Conservation (phyloP, 176 grass and related monocot species). For the Elymus sibiricus region DNA sequence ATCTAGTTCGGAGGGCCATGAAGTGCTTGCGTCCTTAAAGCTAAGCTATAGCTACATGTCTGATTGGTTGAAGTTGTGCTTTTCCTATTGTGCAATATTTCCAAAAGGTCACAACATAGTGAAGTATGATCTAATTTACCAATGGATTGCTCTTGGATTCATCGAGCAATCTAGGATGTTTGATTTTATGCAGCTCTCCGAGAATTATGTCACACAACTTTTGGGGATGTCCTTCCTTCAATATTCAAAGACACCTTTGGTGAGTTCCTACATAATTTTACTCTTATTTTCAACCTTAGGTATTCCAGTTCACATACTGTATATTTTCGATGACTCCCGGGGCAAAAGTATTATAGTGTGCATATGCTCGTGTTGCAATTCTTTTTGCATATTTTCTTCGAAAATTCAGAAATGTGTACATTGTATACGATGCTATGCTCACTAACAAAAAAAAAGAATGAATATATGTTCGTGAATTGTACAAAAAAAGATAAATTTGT, state of each 20-base stretch:
- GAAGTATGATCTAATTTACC: conserved; percentile 29
- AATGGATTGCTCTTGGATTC: conserved; percentile 31
- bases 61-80: background rate
- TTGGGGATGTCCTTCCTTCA: conserved; percentile 15
- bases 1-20: background rate
- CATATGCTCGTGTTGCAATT: background rate
- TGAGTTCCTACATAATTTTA: background rate
- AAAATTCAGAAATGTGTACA: background rate
- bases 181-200: background rate
- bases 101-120: background rate
- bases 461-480: background rate
- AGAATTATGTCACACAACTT: background rate
- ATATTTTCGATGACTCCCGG: background rate
- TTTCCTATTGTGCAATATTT: conserved; percentile 28
- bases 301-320: background rate
- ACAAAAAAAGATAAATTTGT: background rate
- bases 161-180: background rate
- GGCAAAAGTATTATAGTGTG: background rate
- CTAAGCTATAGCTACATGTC: conserved; percentile 9
- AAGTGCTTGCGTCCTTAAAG: background rate
- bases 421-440: background rate
- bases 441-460: no score
- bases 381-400: background rate
- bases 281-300: background rate
- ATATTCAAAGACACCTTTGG: background rate